A percentile compares a stretch with the other conserved stretches of the same genome.
These are phyloP conservation scores for Prunus persica DNA, from an alignment of 306 rosid species.

Conservation along the genomic window Prunus_persica_NCBIv2 NC_034010.1:21666501-21667000, in stretches of 20 bases:
- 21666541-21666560: constrained; percentile 6
- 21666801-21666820: constrained; percentile 2
- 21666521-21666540: not conserved
- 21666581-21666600: constrained; percentile 3
- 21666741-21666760: not conserved
- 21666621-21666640: not conserved
- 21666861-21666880: not conserved
- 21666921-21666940: not conserved
- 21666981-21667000: not conserved
- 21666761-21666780: not conserved
- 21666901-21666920: not conserved
- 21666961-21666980: not conserved
- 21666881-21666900: constrained; percentile 3
- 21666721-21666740: not conserved
- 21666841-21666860: not conserved
- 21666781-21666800: not conserved
- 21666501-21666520: not conserved
- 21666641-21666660: not conserved
- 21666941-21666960: not conserved
- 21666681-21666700: not conserved
- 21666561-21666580: rapidly evolving
- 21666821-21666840: not conserved
- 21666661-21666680: not conserved
- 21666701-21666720: not conserved
- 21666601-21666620: not conserved